Conservation (phyloP, 768 basidiomycete species). For the Boletellus sp. region DNA sequence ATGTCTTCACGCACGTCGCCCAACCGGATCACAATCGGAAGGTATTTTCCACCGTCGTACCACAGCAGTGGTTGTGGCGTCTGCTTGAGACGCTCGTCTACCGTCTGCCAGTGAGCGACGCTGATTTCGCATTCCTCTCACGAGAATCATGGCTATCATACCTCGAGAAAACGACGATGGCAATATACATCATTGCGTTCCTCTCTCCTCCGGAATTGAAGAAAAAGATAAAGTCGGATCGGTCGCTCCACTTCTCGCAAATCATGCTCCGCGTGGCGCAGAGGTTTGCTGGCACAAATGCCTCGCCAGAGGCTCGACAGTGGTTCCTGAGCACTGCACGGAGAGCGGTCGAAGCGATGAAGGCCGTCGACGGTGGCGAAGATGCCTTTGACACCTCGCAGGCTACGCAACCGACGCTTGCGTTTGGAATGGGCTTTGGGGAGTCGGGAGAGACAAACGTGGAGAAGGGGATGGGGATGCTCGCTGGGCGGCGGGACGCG, state of each 20-base stretch:
- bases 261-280: constrained; percentile 72
- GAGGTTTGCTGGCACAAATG: constrained; percentile 49
- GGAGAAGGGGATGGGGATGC: constrained; percentile 72
- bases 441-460: constrained; percentile 62
- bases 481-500: constrained; percentile 68
- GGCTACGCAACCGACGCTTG: constrained; percentile 53
- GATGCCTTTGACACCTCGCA: constrained; percentile 72
- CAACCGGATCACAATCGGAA: constrained; percentile 78
- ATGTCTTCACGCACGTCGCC: constrained; percentile 76
- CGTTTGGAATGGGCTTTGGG: constrained; percentile 84
- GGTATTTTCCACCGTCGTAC: constrained; percentile 59
- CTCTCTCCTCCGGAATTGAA: constrained; percentile 75
- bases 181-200: constrained; percentile 85
- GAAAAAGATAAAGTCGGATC: constrained; percentile 60
- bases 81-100: constrained; percentile 72
- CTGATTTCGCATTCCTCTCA: constrained; percentile 65
- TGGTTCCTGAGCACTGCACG: constrained; percentile 55
- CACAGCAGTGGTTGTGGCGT: constrained; percentile 52
- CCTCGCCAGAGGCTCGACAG: constrained; percentile 48
- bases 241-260: constrained; percentile 61
- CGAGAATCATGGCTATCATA: constrained; percentile 73
- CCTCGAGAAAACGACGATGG: constrained; percentile 73
- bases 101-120: constrained; percentile 76
- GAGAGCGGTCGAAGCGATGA: constrained; percentile 73
- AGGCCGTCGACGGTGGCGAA: constrained; percentile 70